Evolutionary conservation across 1,284 basidiomycete genomes (phyloP).

Genomic region (Malassezia arunalokei): DNA sequence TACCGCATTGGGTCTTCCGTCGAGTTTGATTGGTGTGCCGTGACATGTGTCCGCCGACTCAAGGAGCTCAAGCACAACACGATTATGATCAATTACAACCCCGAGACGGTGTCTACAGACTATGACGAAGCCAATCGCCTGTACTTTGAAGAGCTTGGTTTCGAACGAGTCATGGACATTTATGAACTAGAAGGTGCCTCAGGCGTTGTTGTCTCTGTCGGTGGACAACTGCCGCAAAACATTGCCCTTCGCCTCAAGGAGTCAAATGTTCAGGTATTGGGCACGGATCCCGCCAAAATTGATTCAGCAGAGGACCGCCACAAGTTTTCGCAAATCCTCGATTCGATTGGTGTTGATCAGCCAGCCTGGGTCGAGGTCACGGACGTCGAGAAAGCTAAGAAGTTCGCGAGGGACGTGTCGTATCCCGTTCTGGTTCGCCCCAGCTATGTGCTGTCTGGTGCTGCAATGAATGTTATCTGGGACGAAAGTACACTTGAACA

Average conservation of each 20-base stretch:
- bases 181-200: conserved; percentile 88
- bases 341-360: conserved; percentile 89
- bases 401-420: conserved; percentile 72
- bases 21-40: conserved; percentile 99
- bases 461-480: conserved; percentile 98
- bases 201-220: conserved; percentile 91
- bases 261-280: conserved; percentile 78
- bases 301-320: conserved; percentile 97
- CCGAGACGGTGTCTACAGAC: conserved; percentile 97
- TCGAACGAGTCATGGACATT: conserved; percentile 98
- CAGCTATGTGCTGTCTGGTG: conserved; percentile 84
- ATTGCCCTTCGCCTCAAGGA: conserved; percentile 91
- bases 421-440: conserved; percentile 49
- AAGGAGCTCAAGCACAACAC: conserved; percentile 84
- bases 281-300: conserved; percentile 87
- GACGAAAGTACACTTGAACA: conserved; percentile 79
- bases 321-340: conserved; percentile 94
- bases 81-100: conserved; percentile 99
- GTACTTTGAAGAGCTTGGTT: conserved; percentile 97
- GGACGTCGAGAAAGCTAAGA: conserved; percentile 76
- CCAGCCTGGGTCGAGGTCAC: conserved; percentile 91
- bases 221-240: conserved; percentile 75
- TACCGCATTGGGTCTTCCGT: conserved; percentile 97
- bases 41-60: conserved; percentile 85
- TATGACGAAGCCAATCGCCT: conserved; percentile 97